Evolutionary conservation across 2,329 filamentous ascomycete genomes (phyloP).

Genomic region (Endothia cerciana): DNA sequence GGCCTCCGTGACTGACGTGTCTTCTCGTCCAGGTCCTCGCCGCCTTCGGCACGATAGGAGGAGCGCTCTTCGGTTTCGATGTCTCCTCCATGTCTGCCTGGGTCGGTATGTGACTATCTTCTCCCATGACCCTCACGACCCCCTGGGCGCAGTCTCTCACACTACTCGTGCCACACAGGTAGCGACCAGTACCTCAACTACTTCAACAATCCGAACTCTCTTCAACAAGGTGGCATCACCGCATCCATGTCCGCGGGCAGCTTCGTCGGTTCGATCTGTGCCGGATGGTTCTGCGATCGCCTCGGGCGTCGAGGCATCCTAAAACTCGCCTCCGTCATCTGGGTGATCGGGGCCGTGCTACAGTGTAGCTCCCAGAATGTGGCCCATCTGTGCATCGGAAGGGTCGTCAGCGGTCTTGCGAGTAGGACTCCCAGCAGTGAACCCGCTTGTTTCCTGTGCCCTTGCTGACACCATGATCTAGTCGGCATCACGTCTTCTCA

Average conservation of each 20-base stretch:
- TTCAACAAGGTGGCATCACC: constrained; percentile 69
- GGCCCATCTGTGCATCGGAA: constrained; percentile 71
- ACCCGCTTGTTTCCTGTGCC: neutral
- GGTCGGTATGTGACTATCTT: constrained; percentile 41
- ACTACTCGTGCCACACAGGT: constrained; percentile 39
- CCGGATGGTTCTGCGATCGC: constrained; percentile 55
- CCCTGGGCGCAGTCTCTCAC: neutral
- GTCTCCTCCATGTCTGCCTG: constrained; percentile 75
- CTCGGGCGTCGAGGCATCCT: constrained; percentile 54
- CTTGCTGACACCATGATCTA: neutral
- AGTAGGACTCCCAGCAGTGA: constrained; percentile 12
- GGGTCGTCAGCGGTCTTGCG: constrained; percentile 69
- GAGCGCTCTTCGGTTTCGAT: constrained; percentile 78
- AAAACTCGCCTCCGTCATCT: constrained; percentile 54
- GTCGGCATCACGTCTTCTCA: constrained; percentile 76
- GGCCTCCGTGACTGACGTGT: neutral
- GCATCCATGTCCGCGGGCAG: constrained; percentile 76
- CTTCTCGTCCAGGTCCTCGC: constrained; percentile 4
- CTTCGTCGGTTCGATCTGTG: constrained; percentile 59
- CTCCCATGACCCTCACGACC: neutral
- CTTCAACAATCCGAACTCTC: constrained; percentile 39
- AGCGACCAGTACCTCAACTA: constrained; percentile 38
- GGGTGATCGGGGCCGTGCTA: constrained; percentile 37
- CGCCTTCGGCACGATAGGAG: constrained; percentile 49
- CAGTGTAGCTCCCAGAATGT: constrained; percentile 53